Conservation (phyloP, 805 yeast species). For the Metschnikowia picachoensis region DNA sequence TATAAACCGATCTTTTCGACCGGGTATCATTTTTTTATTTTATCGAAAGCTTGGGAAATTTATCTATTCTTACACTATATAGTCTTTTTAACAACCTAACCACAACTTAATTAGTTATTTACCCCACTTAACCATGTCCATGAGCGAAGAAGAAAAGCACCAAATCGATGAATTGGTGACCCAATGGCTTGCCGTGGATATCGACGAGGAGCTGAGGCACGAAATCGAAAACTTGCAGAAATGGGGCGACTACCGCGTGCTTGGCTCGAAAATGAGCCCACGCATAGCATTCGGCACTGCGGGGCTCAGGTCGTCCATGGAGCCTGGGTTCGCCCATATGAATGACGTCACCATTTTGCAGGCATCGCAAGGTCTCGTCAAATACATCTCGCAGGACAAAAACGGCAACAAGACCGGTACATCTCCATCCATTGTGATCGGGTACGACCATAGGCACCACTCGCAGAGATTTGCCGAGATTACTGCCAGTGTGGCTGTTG, state of each 20-base stretch:
- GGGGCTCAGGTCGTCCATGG: slow-evolving; percentile 84
- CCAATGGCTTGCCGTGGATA: slow-evolving; percentile 36
- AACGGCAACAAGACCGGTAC: not conserved
- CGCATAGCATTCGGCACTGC: slow-evolving; percentile 90
- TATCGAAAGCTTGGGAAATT: too few relatives aligned
- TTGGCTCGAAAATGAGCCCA: slow-evolving; percentile 49
- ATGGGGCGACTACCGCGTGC: slow-evolving; percentile 34
- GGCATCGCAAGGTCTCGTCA: slow-evolving; percentile 80
- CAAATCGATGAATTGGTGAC: slow-evolving; percentile 25
- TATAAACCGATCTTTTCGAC: too few relatives aligned
- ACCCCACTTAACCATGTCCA: not conserved
- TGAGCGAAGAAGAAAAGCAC: not conserved
- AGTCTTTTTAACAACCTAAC: too few relatives aligned
- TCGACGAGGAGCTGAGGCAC: slow-evolving; percentile 44
- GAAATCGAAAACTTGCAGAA: slow-evolving; percentile 50
- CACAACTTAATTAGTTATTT: too few relatives aligned
- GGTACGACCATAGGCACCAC: slow-evolving; percentile 87
- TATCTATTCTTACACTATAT: too few relatives aligned
- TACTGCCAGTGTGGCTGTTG: slow-evolving; percentile 69
- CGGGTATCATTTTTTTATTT: too few relatives aligned
- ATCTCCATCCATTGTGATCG: slow-evolving; percentile 56
- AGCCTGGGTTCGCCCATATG: slow-evolving; percentile 86
- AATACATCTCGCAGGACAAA: slow-evolving; percentile 34
- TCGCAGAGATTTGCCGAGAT: slow-evolving; percentile 77
- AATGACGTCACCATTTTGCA: slow-evolving; percentile 85